Evolutionary conservation across 257 asterid genomes (phyloP), one percentile per base, ranked within the genome.

Genomic region (Nicotiana noctiflora): DNA sequence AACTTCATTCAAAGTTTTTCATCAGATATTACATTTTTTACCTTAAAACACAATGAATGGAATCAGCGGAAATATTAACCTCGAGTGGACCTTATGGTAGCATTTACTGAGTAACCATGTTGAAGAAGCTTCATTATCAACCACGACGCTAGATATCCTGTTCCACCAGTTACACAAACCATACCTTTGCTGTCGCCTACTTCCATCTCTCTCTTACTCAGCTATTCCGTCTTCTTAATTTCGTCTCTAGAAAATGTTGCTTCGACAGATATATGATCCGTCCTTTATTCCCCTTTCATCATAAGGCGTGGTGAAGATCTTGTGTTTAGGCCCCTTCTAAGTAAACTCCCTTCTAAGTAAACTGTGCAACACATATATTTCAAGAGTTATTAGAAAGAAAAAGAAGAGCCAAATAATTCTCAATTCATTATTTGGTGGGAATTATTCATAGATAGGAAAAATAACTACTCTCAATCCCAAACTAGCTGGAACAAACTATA

Each of bases 51-150:
- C 6, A 25, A 72, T 9, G 4, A 6, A 51, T 9, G 13, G 12
- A 76, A 66, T 27, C n/a, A 18, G 52, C 29, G 2, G 60, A 72
- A 46, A 46, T 7, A 23, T 23, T 44, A 46, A 72, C 88, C 88
- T 79, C 83, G 84, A 67, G 83, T 46, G 8, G 82, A 61, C 51
- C 91, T 81, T 9, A 78, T 67, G 0, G 93, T 90, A 2, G 90
- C 67, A 63, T 90, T 85, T 76, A 90, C 90, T 13, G 84, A 80
- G 52, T 88, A 89, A n/a, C 89, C 92, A 78, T 76, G 84, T 49
- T 87, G 23, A 31, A 88, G 90, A 53, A 88, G 90, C 76, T 49
- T 83, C 75, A 81, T 81, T 44, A 86, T 86, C 81, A 85, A 13
- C 87, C 88, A 86, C 23, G 88, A 89, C 5, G 83, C 90, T 4